phyloP scores from a whole-genome alignment of 108 stramenopile species.

The Fragilariopsis cylindrus region DNA sequence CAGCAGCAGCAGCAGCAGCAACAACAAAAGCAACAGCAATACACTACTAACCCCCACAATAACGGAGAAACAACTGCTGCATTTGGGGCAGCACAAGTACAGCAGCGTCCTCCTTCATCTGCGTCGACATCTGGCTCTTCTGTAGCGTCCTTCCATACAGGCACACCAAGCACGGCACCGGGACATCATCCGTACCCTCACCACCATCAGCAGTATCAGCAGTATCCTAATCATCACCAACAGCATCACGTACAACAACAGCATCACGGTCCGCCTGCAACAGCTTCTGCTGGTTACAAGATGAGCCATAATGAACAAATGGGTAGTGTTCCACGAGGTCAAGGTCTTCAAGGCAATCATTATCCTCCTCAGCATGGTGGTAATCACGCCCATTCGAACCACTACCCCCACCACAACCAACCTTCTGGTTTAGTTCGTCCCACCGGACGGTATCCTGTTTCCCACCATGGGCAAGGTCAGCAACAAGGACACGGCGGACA shows the following conservation, averaged over 20 bases:
- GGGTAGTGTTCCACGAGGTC: neutral
- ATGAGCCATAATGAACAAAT: neutral
- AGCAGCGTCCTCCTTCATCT: constrained; percentile 9
- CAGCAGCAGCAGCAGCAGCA: too few species aligned
- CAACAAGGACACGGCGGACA: neutral
- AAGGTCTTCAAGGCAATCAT: constrained; percentile 9
- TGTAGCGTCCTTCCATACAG: neutral
- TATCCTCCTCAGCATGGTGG: neutral
- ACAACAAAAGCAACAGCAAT: too few species aligned
- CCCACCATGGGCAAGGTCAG: constrained; percentile 2
- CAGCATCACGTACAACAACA: neutral
- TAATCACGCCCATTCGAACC: neutral
- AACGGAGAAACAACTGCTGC: too few species aligned
- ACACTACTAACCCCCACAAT: too few species aligned
- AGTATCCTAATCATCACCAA: neutral
- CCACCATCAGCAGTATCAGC: neutral
- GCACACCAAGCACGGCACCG: neutral
- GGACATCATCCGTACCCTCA: neutral
- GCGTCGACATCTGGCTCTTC: neutral
- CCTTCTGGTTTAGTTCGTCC: constrained; percentile 13
- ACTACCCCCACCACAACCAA: neutral
- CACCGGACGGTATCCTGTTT: constrained; percentile 22
- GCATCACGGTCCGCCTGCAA: neutral
- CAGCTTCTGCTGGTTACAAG: too few species aligned
- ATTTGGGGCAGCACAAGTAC: neutral